Evolutionary conservation across 1,284 basidiomycete species (phyloP), one percentile per base, ranked within the genome.

Genomic region (Clitocybe nebularis): DNA sequence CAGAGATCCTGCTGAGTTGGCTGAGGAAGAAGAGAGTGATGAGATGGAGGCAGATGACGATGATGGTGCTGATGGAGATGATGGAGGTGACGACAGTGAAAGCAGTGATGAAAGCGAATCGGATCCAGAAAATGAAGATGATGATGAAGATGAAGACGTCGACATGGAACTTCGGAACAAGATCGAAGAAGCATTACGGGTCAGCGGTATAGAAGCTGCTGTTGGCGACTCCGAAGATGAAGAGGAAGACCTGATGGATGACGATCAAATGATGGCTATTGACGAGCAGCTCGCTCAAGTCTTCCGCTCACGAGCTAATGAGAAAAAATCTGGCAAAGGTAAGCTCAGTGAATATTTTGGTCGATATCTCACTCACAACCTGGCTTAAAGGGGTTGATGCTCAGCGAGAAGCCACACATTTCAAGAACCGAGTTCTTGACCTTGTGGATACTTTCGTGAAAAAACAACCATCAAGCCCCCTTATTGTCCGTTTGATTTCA

Each of bases 251-350:
- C 68, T 84, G 19, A 86, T 93, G 82, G 88, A 94, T 58, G 95
- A 98, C 58, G 94, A 98, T 34, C 91, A 97, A 67, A 99, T 98
- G 95, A 83, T 97, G 74, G 86, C 88, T 36, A 79, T 98, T 32
- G 95, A 99, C 59, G 89, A 91, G 48, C 90, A 96, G 58, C 79
- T 99, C 4, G 90, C 91, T 4, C 81, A 87, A 45, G 86, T 94
- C 26, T 97, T 99, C 79, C 79, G 79, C 50, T 71, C 78, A 35
- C 80, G 81, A 44, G 64, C 74, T n/a, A 72, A 71, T 39, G 79
- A 77, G 46, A 81, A 75, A 56, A 84, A 77, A 54, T 68, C 70
- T 29, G 71, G 71, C 40, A 84, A 82, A 73, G 77, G 87, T 84
- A 43, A 48, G 70, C 63, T 14, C 16, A 19, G 30, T 36, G 10